These are phyloP conservation scores for Cyberlindnera veronae DNA, from an alignment of 805 yeast genomes.

Conservation along the genomic window DNA sequence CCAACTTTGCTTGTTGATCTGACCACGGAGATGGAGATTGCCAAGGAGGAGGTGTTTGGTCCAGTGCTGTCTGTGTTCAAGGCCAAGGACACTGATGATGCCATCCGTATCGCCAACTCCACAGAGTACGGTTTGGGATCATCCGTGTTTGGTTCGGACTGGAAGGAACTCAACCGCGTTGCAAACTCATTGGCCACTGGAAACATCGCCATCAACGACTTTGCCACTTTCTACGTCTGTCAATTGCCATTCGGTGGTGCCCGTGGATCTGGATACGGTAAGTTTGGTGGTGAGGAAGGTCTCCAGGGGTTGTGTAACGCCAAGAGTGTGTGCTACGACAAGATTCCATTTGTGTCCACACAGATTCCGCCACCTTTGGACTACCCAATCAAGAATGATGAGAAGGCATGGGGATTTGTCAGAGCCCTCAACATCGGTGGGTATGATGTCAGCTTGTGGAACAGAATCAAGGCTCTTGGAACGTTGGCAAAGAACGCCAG, in stretches of 20 bases:
- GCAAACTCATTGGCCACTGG: conserved; percentile 72
- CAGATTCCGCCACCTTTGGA: conserved; percentile 86
- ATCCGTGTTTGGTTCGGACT: conserved; percentile 76
- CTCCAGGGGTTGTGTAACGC: conserved; percentile 83
- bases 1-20: conserved; percentile 90
- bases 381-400: conserved; percentile 81
- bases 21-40: conserved; percentile 69
- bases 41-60: conserved; percentile 91
- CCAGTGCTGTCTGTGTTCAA: conserved; percentile 81
- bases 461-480: conserved; percentile 51
- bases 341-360: conserved; percentile 71
- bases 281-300: conserved; percentile 98
- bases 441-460: conserved; percentile 74
- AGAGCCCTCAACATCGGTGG: conserved; percentile 79
- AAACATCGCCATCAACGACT: conserved; percentile 94
- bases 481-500: conserved; percentile 47
- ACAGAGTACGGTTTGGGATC: conserved; percentile 91
- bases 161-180: conserved; percentile 53
- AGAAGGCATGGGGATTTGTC: conserved; percentile 87
- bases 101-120: conserved; percentile 73
- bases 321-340: conserved; percentile 85
- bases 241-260: conserved; percentile 97
- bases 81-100: conserved; percentile 63
- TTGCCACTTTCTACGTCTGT: conserved; percentile 93
- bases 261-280: conserved; percentile 92